A percentile compares a stretch with the other conserved stretches of the same genome.
Evolutionary conservation across 495 filamentous ascomycete genomes (phyloP).

Genomic region (Talaromyces stipitatus): DNA sequence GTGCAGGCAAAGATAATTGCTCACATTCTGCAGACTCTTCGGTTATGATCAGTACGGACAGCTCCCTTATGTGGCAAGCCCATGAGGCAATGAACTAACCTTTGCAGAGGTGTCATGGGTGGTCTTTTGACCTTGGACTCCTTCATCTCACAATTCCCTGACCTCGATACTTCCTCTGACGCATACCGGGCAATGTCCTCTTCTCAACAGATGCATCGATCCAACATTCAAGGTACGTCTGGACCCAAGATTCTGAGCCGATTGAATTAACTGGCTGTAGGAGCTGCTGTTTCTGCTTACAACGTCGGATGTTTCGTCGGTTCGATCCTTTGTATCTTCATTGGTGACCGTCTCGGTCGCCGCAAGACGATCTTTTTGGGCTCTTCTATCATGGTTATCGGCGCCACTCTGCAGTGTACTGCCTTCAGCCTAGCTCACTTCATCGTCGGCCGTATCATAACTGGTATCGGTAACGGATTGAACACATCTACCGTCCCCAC

Average conservation of each 20-base stretch:
- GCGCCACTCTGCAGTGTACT: slow-evolving; percentile 56
- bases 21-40: slow-evolving; percentile 18
- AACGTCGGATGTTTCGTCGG: slow-evolving; percentile 73
- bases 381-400: slow-evolving; percentile 62
- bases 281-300: slow-evolving; percentile 56
- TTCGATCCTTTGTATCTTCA: slow-evolving; percentile 59
- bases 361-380: slow-evolving; percentile 63
- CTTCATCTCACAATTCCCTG: slow-evolving; percentile 48
- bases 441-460: slow-evolving; percentile 58
- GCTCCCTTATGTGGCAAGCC: background rate
- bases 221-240: slow-evolving; percentile 47
- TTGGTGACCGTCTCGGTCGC: slow-evolving; percentile 65
- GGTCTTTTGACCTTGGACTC: slow-evolving; percentile 48
- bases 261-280: slow-evolving; percentile 12
- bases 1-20: background rate
- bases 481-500: slow-evolving; percentile 64
- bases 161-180: slow-evolving; percentile 39
- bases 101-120: slow-evolving; percentile 46
- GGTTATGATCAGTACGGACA: slow-evolving; percentile 27
- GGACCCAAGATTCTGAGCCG: background rate
- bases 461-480: slow-evolving; percentile 59
- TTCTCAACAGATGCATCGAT: slow-evolving; percentile 30
- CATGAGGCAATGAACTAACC: slow-evolving; percentile 15
- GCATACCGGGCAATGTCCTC: slow-evolving; percentile 15
- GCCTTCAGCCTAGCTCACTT: slow-evolving; percentile 54